Conservation (phyloP, 257 asterid genomes). For the Verbascum thapsus region DNA sequence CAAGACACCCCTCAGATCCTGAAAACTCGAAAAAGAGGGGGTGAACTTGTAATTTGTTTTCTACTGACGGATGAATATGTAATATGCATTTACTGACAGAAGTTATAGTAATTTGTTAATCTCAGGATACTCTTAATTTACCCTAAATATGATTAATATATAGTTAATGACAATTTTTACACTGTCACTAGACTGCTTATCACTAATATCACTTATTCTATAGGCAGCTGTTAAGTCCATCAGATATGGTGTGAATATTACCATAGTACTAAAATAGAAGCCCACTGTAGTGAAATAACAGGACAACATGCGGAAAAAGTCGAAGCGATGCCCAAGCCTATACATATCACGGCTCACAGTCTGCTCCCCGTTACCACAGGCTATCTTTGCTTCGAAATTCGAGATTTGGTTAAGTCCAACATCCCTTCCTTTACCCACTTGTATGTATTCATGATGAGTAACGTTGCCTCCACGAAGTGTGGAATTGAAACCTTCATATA, state of each 20-base stretch:
- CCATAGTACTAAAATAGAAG: constrained; percentile 89
- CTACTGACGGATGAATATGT: too few relatives aligned
- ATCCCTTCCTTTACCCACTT: constrained; percentile 98
- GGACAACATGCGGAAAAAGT: constrained; percentile 96
- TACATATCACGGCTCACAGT: constrained; percentile 91
- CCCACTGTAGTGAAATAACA: constrained; percentile 90
- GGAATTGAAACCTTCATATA: constrained; percentile 83
- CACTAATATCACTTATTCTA: too few relatives aligned
- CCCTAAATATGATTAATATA: too few relatives aligned
- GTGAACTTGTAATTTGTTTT: too few relatives aligned
- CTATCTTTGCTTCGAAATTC: constrained; percentile 88
- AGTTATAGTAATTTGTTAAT: too few relatives aligned
- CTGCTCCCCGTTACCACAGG: constrained; percentile 97
- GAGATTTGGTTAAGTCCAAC: constrained; percentile 98
- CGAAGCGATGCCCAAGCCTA: constrained; percentile 95
- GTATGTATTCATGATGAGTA: constrained; percentile 95
- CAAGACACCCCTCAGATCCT: too few relatives aligned
- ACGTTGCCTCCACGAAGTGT: constrained; percentile 97
- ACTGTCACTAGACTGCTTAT: too few relatives aligned
- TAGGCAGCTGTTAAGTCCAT: neutral
- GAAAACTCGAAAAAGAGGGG: too few relatives aligned
- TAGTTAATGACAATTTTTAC: too few relatives aligned
- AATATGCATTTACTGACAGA: too few relatives aligned
- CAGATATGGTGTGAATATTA: constrained; percentile 35
- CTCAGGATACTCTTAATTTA: too few relatives aligned